phyloP scores from a whole-genome alignment of 2,329 filamentous ascomycete genomes.

The Ramularia collo-cygni region DNA sequence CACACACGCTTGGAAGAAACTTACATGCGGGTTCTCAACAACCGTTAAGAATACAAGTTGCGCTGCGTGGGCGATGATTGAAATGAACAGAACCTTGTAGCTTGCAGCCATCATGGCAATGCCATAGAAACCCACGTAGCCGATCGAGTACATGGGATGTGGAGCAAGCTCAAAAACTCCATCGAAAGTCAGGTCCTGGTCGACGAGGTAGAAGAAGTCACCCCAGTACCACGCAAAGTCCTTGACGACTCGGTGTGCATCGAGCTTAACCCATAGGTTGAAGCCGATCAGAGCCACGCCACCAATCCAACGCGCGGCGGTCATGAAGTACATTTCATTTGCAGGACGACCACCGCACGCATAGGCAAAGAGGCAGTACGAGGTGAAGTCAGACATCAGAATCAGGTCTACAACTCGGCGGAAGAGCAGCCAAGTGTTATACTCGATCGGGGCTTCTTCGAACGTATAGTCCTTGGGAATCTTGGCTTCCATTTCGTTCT shows the following conservation, averaged over 20 bases:
- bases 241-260: slow-evolving; percentile 95
- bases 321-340: slow-evolving; percentile 64
- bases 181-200: slow-evolving; percentile 96
- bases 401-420: slow-evolving; percentile 92
- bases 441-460: slow-evolving; percentile 87
- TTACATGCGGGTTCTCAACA: slow-evolving; percentile 86
- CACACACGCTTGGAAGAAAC: not conserved
- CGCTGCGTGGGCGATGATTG: slow-evolving; percentile 85
- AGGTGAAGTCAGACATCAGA: slow-evolving; percentile 96
- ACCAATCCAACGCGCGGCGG: slow-evolving; percentile 66
- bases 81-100: slow-evolving; percentile 96
- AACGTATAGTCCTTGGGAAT: slow-evolving; percentile 91
- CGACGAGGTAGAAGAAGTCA: slow-evolving; percentile 97
- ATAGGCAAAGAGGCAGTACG: slow-evolving; percentile 92
- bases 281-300: slow-evolving; percentile 79
- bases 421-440: slow-evolving; percentile 98
- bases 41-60: slow-evolving; percentile 88
- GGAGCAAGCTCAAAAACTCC: slow-evolving; percentile 99
- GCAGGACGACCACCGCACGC: slow-evolving; percentile 72
- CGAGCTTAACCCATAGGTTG: slow-evolving; percentile 97
- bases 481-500: slow-evolving; percentile 87
- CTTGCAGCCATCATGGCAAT: slow-evolving; percentile 98
- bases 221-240: slow-evolving; percentile 99
- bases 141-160: slow-evolving; percentile 98
- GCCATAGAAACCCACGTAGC: slow-evolving; percentile 95